A percentile compares a stretch with the other conserved stretches of the same genome.
These are phyloP conservation scores for Hypoxylon trugodes DNA, from an alignment of 495 filamentous ascomycete species.

Conservation along the genomic window DNA sequence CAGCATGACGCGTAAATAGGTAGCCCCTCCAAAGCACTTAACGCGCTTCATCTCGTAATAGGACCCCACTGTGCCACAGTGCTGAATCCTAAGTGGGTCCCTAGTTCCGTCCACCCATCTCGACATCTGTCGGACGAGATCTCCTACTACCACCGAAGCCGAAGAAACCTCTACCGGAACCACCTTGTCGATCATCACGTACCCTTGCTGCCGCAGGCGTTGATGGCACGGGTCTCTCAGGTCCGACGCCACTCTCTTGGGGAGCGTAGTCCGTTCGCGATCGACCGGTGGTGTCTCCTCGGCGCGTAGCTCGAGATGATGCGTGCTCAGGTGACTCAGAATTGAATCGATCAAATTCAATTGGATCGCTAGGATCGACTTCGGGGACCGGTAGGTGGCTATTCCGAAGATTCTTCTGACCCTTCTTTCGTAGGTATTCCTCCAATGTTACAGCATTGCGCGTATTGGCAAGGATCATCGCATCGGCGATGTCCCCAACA, in stretches of 20 bases:
- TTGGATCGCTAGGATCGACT: slow-evolving; percentile 52
- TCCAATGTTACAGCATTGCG: slow-evolving; percentile 81
- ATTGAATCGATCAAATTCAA: slow-evolving; percentile 50
- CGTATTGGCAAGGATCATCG: slow-evolving; percentile 70
- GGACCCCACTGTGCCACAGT: slow-evolving; percentile 7
- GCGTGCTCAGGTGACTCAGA: slow-evolving; percentile 28
- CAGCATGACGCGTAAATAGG: slow-evolving; percentile 20
- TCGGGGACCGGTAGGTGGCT: slow-evolving; percentile 44
- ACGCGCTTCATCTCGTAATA: slow-evolving; percentile 4
- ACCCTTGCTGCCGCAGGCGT: slow-evolving; percentile 32
- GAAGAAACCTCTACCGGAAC: slow-evolving; percentile 45
- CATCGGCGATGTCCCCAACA: slow-evolving; percentile 82
- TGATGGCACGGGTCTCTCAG: slow-evolving; percentile 24
- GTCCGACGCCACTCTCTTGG: slow-evolving; percentile 35
- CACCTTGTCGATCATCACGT: slow-evolving; percentile 26
- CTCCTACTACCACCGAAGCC: slow-evolving; percentile 46
- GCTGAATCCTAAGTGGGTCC: slow-evolving; percentile 15
- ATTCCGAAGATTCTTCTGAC: slow-evolving; percentile 51
- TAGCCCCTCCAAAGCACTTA: slow-evolving; percentile 26
- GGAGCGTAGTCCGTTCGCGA: slow-evolving; percentile 19
- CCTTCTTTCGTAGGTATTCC: slow-evolving; percentile 69
- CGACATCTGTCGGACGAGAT: slow-evolving; percentile 49
- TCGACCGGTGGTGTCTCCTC: slow-evolving; percentile 4
- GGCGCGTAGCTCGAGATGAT: slow-evolving; percentile 22
- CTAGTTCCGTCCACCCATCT: slow-evolving; percentile 40